Evolutionary conservation across 108 stramenopile genomes (phyloP).

Genomic region (Licmophora abbreviata): DNA sequence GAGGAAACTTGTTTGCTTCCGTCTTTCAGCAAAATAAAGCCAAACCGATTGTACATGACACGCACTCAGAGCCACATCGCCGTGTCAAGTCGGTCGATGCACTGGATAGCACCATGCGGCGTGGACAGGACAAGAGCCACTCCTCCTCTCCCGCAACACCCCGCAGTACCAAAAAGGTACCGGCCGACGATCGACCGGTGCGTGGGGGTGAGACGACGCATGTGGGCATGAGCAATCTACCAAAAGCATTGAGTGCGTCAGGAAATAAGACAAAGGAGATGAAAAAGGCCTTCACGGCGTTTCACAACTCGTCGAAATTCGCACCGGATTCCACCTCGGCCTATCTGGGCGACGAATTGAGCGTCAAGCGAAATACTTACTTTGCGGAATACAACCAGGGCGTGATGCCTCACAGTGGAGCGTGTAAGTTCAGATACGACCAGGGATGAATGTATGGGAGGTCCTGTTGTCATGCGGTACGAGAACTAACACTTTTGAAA

Average conservation of each 20-base stretch:
- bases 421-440: too few relatives aligned
- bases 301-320: constrained; percentile 56
- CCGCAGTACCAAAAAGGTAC: not conserved
- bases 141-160: not conserved
- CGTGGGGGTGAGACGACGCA: not conserved
- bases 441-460: too few relatives aligned
- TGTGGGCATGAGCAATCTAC: not conserved
- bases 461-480: too few relatives aligned
- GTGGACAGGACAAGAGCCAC: constrained; percentile 7
- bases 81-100: constrained; percentile 15
- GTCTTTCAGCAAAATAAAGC: constrained; percentile 4
- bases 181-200: not conserved
- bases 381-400: constrained; percentile 15
- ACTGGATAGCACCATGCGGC: constrained; percentile 9
- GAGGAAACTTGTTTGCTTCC: constrained; percentile 2
- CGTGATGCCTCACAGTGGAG: not conserved
- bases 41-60: not conserved
- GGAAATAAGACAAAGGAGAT: constrained; percentile 17
- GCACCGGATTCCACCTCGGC: constrained; percentile 60
- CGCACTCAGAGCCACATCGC: not conserved
- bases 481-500: too few relatives aligned
- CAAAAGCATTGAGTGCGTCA: not conserved
- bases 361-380: constrained; percentile 19
- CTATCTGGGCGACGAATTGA: constrained; percentile 67
- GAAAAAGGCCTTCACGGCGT: constrained; percentile 70